Base-by-base conservation (phyloP, 345 rosid species). In the Pseudoturritis turrita region DNA sequence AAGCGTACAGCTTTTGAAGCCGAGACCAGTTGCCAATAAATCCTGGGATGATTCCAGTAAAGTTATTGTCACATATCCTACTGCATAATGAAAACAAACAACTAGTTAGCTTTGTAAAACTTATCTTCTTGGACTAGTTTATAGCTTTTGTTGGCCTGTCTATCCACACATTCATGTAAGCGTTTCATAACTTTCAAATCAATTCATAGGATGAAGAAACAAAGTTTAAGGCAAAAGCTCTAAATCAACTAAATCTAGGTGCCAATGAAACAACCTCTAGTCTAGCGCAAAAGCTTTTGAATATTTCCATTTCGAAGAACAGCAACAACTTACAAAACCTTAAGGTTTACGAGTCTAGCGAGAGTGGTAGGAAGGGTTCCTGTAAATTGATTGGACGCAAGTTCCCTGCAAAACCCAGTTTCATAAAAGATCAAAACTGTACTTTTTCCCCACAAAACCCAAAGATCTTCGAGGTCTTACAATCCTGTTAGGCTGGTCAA, bases 11-110 rank as follows among this genome's bases (percentile, higher is more conserved):
- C 70, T 82, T 82, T 2, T 3, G 0, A 53, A 92, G 90, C 10
- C 43, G 53, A 64, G 51, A 65, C 92, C 94, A 89, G 63, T 80
- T 85, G 70, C 78, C 78, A n/a, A 89, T 72, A 72, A 68, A 85
- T 59, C 41, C 77, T 2, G 94, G 96, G 56, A 88, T 85, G 28
- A 50, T 83, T 19, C 96, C 94, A 40, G 3, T 85, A 44, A 91
- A 85, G 76, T 81, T 77, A 76, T 91, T 91, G 67, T 91, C 97
- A 44, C 79, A 78, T 61, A 89, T 72, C 84, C 87, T 78, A 75
- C 97, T 91, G 86, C 79, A 50, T 7, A 25, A 8, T 6, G 21
- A 37, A 17, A 13, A 69, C 4, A 33, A 33, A 11, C 36, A 13
- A 29, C 33, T 29, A 29, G 44, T 2, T 43, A 29, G 1, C 33